A percentile compares a stretch with the other conserved stretches of the same genome.
Evolutionary conservation across 1,284 basidiomycete genomes (phyloP).

Genomic region (Sporisorium iseilematis-ciliati): DNA sequence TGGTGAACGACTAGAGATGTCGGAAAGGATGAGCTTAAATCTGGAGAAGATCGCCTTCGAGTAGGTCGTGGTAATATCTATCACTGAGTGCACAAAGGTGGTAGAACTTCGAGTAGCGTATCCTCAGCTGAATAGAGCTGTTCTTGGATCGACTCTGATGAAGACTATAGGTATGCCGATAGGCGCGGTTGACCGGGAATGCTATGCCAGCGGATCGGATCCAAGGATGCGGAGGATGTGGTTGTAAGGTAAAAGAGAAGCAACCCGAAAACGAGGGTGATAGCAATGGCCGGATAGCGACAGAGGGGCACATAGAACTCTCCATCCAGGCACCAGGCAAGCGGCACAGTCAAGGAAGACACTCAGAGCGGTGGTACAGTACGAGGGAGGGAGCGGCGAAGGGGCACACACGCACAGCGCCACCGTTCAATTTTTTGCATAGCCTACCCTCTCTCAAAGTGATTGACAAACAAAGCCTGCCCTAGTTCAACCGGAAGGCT

Average conservation of each 20-base stretch:
- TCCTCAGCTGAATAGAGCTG: conserved; percentile 40
- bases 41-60: neutral
- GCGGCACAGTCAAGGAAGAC: too few species aligned
- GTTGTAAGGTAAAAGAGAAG: neutral
- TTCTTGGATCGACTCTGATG: conserved; percentile 13
- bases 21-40: neutral
- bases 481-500: neutral
- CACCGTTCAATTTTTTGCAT: neutral
- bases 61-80: neutral
- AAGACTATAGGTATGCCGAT: neutral
- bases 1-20: neutral
- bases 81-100: neutral
- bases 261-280: neutral
- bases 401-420: too few species aligned
- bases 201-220: neutral
- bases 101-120: neutral
- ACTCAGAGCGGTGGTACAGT: too few species aligned
- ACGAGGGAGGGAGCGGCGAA: too few species aligned
- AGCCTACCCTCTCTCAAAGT: neutral
- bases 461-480: too few species aligned
- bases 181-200: neutral
- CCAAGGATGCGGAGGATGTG: neutral
- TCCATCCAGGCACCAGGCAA: neutral
- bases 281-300: neutral
- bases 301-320: too few species aligned